phyloP scores from a whole-genome alignment of 129 eudicot genomes.

The Oenanthe sinensis region DNA sequence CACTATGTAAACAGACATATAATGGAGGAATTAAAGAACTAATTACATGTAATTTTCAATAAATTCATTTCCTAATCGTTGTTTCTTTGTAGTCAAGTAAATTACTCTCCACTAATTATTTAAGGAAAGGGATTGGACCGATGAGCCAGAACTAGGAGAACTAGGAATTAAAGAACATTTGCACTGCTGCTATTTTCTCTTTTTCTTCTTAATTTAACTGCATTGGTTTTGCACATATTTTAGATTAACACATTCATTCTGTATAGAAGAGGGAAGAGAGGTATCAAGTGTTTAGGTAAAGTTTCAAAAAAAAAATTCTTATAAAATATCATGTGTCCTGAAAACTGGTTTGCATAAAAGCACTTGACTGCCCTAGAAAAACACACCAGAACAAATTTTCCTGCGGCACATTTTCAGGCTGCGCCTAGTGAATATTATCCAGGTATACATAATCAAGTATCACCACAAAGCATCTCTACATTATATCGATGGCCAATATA shows the following conservation, averaged over 20 bases:
- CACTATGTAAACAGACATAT: not conserved
- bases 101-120: not conserved
- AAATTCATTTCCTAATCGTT: not conserved
- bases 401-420: not conserved
- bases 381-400: not conserved
- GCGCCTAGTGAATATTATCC: not conserved
- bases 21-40: not conserved
- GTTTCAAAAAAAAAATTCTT: not conserved
- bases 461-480: no score
- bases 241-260: not conserved
- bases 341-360: not conserved
- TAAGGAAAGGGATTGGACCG: not conserved
- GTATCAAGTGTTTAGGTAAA: not conserved
- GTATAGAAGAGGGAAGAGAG: not conserved
- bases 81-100: not conserved
- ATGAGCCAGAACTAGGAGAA: not conserved
- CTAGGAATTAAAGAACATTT: no score
- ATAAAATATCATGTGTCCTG: not conserved
- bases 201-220: not conserved
- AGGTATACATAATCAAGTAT: not conserved
- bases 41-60: not conserved
- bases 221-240: not conserved
- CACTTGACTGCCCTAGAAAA: not conserved
- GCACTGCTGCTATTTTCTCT: not conserved
- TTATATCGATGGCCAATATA: not conserved